These are phyloP conservation scores for Sutorius eximius DNA, from an alignment of 1,284 basidiomycete genomes.

Conservation along the genomic window DNA sequence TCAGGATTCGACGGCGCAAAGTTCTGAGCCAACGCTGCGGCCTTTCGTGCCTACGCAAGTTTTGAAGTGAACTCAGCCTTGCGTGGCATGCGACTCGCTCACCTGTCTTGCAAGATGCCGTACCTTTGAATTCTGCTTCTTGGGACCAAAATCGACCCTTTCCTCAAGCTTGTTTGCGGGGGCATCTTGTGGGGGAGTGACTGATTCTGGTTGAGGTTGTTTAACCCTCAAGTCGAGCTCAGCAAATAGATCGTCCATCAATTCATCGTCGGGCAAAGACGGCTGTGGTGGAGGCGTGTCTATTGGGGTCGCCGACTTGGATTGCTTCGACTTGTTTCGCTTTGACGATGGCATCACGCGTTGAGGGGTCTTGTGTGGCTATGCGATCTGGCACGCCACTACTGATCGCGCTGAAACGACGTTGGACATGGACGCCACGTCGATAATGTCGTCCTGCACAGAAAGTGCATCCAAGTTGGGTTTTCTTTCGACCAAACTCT, in stretches of 20 bases:
- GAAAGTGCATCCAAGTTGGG: constrained; percentile 30
- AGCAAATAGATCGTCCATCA: constrained; percentile 71
- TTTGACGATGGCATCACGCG: constrained; percentile 43
- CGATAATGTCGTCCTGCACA: constrained; percentile 21
- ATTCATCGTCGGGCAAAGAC: constrained; percentile 44
- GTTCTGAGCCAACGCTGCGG: constrained; percentile 63
- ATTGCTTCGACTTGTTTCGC: constrained; percentile 55
- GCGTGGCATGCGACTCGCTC: constrained; percentile 21
- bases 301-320: constrained; percentile 29
- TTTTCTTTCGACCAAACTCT: constrained; percentile 39
- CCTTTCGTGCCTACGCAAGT: constrained; percentile 67
- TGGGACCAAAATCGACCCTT: constrained; percentile 30
- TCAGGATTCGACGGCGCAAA: constrained; percentile 60
- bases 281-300: constrained; percentile 17
- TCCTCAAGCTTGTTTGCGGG: constrained; percentile 43
- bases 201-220: constrained; percentile 50
- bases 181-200: constrained; percentile 49
- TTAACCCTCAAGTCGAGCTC: constrained; percentile 67
- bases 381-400: constrained; percentile 9
- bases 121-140: constrained; percentile 68
- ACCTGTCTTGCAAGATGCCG: constrained; percentile 83
- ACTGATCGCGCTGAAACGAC: constrained; percentile 14
- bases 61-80: background rate
- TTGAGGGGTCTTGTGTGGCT: constrained; percentile 12
- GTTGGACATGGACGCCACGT: constrained; percentile 24